Conservation (phyloP, 192 early-diverging fungal genomes). For the Gaertneriomyces sp. region DNA sequence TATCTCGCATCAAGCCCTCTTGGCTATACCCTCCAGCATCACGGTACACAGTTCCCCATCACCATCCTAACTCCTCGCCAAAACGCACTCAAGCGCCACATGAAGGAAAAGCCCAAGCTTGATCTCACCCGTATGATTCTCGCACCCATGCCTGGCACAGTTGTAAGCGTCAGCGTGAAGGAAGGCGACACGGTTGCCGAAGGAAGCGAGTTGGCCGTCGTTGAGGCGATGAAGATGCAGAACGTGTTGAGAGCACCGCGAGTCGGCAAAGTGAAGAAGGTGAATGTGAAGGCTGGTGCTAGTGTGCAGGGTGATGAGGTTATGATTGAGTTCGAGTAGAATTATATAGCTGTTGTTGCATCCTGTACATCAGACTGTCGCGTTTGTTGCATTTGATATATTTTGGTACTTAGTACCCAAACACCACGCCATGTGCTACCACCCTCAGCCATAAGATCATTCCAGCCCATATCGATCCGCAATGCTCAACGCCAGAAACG, state of each 20-base stretch:
- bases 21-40: constrained; percentile 77
- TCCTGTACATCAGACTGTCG: no score
- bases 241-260: constrained; percentile 80
- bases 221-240: constrained; percentile 99
- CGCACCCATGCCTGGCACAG: constrained; percentile 89
- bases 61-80: constrained; percentile 50
- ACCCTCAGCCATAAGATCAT: no score
- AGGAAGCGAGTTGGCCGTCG: constrained; percentile 77
- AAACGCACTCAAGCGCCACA: constrained; percentile 60
- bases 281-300: constrained; percentile 67
- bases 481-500: no score
- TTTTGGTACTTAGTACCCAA: no score
- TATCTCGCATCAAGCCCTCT: constrained; percentile 68
- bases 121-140: constrained; percentile 71
- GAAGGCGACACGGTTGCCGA: constrained; percentile 75
- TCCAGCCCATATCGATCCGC: no score
- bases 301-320: constrained; percentile 74
- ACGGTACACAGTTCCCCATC: constrained; percentile 61
- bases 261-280: constrained; percentile 72
- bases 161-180: constrained; percentile 77
- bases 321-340: constrained; percentile 16
- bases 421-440: no score
- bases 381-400: no score
- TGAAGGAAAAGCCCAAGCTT: constrained; percentile 71
- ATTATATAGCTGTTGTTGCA: background rate